A percentile compares a stretch with the other conserved stretches of the same genome.
phyloP scores from a whole-genome alignment of 2,329 filamentous ascomycete species.

The Sarocladium kiliense region DNA sequence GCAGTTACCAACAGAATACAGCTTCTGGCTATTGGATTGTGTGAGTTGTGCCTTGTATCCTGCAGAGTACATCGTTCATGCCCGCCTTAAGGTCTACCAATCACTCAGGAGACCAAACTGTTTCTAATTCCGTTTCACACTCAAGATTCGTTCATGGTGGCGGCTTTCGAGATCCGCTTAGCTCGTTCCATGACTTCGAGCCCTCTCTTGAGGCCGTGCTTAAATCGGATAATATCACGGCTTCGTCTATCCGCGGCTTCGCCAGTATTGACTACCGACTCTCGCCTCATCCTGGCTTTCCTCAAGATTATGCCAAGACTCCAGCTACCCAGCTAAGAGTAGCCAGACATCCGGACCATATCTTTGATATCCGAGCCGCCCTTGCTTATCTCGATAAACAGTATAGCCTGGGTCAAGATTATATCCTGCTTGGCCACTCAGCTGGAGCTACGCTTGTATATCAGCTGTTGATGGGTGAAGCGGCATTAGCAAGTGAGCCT shows the following conservation, averaged over 20 bases:
- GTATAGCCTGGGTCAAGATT: slow-evolving; percentile 41
- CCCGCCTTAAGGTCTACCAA: background rate
- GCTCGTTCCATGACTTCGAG: slow-evolving; percentile 39
- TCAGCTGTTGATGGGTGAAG: slow-evolving; percentile 49
- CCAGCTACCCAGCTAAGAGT: slow-evolving; percentile 28
- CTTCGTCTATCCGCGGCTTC: slow-evolving; percentile 49
- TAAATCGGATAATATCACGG: slow-evolving; percentile 18
- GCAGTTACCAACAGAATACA: slow-evolving; percentile 11
- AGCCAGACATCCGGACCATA: slow-evolving; percentile 54
- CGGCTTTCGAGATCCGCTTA: slow-evolving; percentile 55
- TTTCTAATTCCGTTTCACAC: slow-evolving; percentile 7
- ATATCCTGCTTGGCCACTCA: slow-evolving; percentile 57
- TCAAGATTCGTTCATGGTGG: slow-evolving; percentile 55
- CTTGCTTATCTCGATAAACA: slow-evolving; percentile 41
- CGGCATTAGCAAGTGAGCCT: slow-evolving; percentile 20
- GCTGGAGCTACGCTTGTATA: slow-evolving; percentile 59
- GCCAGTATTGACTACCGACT: slow-evolving; percentile 61
- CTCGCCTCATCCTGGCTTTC: slow-evolving; percentile 43
- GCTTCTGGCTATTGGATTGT: slow-evolving; percentile 29
- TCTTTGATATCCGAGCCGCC: slow-evolving; percentile 50
- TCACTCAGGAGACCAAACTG: background rate
- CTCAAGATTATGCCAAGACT: slow-evolving; percentile 25
- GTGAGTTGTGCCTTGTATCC: slow-evolving; percentile 19
- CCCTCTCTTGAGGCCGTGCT: slow-evolving; percentile 39
- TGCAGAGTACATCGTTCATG: background rate